Base-by-base conservation (phyloP, 2,329 filamentous ascomycete genomes). In the Diaporthe destruens region DNA sequence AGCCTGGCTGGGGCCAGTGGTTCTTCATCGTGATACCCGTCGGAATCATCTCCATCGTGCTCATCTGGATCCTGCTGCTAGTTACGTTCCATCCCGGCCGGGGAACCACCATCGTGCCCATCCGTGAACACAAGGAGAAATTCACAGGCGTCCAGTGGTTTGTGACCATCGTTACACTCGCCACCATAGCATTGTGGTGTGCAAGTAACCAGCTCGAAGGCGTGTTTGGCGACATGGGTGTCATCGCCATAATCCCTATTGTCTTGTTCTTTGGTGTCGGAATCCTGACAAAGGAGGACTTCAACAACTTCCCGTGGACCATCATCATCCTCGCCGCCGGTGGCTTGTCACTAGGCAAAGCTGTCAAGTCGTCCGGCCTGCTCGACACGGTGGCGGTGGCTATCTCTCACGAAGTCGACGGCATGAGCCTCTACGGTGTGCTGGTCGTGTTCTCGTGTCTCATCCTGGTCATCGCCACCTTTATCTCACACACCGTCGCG, bases 251-350 rank as follows among this genome's bases (percentile, higher is more conserved):
- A 80, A 94, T 99, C 74, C 96, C 96, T 7, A 92, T 99, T 67
- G 93, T 97, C 3, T 87, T 98, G 54, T 99, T 99, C 88, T 99
- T 99, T 78, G 96, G 96, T 70, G 95, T 95, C 2, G 96, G 96
- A 14, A 96, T 98, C 76, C 87, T 99, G 42, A 98, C 95, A 63
- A 99, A 98, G 84, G 96, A 98, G 83, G 96, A 99, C 84, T 99
- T 99, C 81, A 99, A 99, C 86, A 99, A 99, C 82, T 99, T 99
- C 82, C 92, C 98, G 51, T 99, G 96, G 96, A 99, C 97, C 25
- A 99, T 99, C 82, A 98, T 99, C 83, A 98, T 99, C 79, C 91
- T 99, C 25, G 96, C 96, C 0, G 96, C 96, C 0, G 96, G 96
- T 59, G 96, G 96, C 9, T 85, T 99, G 44, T 95, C 95, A 1